These are phyloP conservation scores for Penicillium sumatraense DNA, from an alignment of 2,329 filamentous ascomycete genomes.

Conservation along the genomic window DNA sequence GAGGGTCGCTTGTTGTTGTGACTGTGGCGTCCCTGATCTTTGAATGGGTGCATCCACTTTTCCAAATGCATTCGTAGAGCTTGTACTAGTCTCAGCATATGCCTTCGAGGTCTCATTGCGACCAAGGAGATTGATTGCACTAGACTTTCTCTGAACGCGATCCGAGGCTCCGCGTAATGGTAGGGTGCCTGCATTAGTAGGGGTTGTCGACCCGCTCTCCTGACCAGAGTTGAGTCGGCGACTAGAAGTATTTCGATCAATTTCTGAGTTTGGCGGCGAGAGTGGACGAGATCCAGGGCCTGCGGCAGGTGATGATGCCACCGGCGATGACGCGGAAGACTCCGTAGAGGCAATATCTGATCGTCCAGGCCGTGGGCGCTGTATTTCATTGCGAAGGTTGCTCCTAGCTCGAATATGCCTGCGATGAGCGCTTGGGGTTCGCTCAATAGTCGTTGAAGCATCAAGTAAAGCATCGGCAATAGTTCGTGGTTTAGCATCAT, in stretches of 20 bases:
- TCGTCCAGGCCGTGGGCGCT: constrained; percentile 23
- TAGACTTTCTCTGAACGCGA: constrained; percentile 50
- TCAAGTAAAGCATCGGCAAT: constrained; percentile 91
- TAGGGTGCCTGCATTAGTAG: constrained; percentile 36
- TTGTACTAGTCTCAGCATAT: constrained; percentile 67
- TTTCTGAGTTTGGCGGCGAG: constrained; percentile 40
- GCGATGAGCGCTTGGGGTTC: constrained; percentile 56
- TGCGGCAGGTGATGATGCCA: constrained; percentile 42
- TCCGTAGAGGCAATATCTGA: constrained; percentile 30
- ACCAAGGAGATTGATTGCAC: constrained; percentile 64
- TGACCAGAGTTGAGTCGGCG: constrained; percentile 31
- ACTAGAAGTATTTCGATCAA: constrained; percentile 36
- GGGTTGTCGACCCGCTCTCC: constrained; percentile 34
- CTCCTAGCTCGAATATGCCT: constrained; percentile 46
- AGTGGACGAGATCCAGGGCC: constrained; percentile 36
- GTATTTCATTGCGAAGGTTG: constrained; percentile 42
- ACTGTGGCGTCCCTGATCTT: constrained; percentile 35
- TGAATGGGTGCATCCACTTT: constrained; percentile 61
- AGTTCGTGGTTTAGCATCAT: constrained; percentile 65
- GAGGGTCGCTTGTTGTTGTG: constrained; percentile 41
- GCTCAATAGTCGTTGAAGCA: constrained; percentile 85
- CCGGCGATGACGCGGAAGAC: constrained; percentile 37
- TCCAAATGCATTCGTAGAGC: constrained; percentile 67
- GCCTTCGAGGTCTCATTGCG: constrained; percentile 64
- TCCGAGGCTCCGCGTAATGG: constrained; percentile 31